phyloP scores from a whole-genome alignment of 2,329 filamentous ascomycete genomes.

The Sclerotinia spermophila region DNA sequence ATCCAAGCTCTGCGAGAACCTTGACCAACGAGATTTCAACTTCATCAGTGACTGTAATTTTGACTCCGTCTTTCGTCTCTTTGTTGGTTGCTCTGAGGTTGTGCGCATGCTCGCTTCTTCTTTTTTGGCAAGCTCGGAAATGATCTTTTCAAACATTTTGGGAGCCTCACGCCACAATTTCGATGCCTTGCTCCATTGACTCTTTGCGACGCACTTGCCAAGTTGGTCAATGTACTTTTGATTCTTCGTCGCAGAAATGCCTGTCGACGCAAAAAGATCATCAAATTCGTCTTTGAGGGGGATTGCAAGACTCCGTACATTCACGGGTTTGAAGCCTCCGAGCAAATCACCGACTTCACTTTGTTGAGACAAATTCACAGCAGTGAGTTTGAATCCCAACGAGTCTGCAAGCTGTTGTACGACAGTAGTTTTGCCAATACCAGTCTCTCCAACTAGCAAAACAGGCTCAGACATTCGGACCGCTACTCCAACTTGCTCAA shows the following conservation, averaged over 20 bases:
- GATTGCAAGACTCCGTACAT: slow-evolving; percentile 79
- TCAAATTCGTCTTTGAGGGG: slow-evolving; percentile 94
- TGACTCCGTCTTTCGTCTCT: slow-evolving; percentile 62
- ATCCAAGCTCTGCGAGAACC: slow-evolving; percentile 69
- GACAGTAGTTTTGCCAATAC: slow-evolving; percentile 95
- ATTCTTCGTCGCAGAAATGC: slow-evolving; percentile 84
- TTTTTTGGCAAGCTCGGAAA: slow-evolving; percentile 51
- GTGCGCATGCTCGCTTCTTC: slow-evolving; percentile 39
- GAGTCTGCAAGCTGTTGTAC: slow-evolving; percentile 87
- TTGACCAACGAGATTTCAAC: slow-evolving; percentile 69
- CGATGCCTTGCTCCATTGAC: slow-evolving; percentile 82
- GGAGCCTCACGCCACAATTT: slow-evolving; percentile 87
- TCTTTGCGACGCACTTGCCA: slow-evolving; percentile 71
- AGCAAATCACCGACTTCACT: slow-evolving; percentile 95
- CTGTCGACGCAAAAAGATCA: slow-evolving; percentile 77
- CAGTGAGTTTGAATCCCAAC: slow-evolving; percentile 80
- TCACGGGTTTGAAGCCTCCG: slow-evolving; percentile 95
- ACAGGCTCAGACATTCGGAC: slow-evolving; percentile 84
- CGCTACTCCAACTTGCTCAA: slow-evolving; percentile 84
- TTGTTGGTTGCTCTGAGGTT: slow-evolving; percentile 60
- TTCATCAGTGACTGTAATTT: slow-evolving; percentile 62
- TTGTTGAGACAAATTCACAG: slow-evolving; percentile 96
- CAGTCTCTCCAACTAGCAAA: slow-evolving; percentile 95
- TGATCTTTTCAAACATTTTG: slow-evolving; percentile 74
- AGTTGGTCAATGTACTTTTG: slow-evolving; percentile 80